Evolutionary conservation across 2,329 filamentous ascomycete genomes (phyloP).

Genomic region (Dothiorella sarmentorum): DNA sequence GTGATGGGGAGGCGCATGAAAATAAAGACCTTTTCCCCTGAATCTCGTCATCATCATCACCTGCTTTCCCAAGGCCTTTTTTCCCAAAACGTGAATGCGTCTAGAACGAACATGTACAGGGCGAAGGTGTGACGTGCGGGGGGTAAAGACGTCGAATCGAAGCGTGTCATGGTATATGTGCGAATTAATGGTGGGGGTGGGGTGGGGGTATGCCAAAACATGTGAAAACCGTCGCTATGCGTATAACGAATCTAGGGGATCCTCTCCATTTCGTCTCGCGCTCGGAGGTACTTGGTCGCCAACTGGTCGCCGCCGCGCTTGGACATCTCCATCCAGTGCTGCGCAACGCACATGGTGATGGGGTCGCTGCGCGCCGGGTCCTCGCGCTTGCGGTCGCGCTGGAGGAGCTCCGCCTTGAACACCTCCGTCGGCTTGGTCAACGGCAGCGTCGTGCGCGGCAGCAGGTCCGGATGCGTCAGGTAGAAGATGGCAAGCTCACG

Average conservation of each 20-base stretch:
- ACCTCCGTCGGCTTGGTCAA: constrained; percentile 81
- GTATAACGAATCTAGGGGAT: constrained; percentile 43
- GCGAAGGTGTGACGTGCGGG: neutral
- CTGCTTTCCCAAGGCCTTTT: constrained; percentile 2
- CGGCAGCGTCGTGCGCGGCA: constrained; percentile 75
- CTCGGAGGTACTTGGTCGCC: constrained; percentile 76
- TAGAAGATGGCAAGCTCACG: constrained; percentile 92
- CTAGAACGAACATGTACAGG: constrained; percentile 10
- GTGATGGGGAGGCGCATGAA: neutral
- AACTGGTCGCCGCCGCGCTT: constrained; percentile 82
- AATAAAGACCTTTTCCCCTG: constrained; percentile 1
- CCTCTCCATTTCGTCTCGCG: constrained; percentile 62
- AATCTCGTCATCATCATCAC: constrained; percentile 14
- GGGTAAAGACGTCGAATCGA: constrained; percentile 2
- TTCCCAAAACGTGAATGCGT: constrained; percentile 8
- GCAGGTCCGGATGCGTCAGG: constrained; percentile 82
- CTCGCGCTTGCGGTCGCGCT: constrained; percentile 52
- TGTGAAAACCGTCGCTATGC: constrained; percentile 14
- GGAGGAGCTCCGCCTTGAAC: constrained; percentile 85
- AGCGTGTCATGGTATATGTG: neutral
- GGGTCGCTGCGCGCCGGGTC: constrained; percentile 70
- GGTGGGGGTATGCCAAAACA: constrained; percentile 9
- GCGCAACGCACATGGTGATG: constrained; percentile 85
- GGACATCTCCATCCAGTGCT: constrained; percentile 95
- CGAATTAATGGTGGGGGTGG: constrained; percentile 12